Evolutionary conservation across 441 rosid species (phyloP).

Genomic region (Omphalea diandra): DNA sequence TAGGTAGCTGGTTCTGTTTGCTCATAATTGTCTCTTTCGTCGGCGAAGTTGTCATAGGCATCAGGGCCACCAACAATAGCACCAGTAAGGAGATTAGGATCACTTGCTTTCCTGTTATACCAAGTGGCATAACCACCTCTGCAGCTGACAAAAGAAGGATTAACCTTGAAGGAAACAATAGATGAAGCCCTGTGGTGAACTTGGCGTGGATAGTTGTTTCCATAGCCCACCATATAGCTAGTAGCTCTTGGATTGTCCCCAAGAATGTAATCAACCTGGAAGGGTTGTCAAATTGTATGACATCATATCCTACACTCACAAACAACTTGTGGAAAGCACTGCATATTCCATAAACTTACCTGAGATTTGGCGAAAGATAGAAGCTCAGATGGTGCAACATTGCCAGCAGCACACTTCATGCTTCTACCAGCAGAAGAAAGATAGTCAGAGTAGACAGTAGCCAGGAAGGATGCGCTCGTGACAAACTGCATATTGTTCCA

Average conservation of each 20-base stretch:
- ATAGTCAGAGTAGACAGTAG: constrained; percentile 79
- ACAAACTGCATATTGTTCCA: constrained; percentile 99
- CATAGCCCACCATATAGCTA: constrained; percentile 96
- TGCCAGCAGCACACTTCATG: constrained; percentile 64
- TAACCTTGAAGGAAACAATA: constrained; percentile 70
- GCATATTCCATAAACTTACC: constrained; percentile 32
- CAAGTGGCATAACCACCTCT: constrained; percentile 96
- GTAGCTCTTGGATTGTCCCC: constrained; percentile 98
- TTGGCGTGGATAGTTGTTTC: constrained; percentile 85
- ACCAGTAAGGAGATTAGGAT: constrained; percentile 86
- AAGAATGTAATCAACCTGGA: constrained; percentile 81
- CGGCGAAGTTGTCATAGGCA: constrained; percentile 92
- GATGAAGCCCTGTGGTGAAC: constrained; percentile 95
- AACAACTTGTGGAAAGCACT: not conserved
- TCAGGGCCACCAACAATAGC: constrained; percentile 98
- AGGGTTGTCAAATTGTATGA: not conserved
- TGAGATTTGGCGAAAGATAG: constrained; percentile 85
- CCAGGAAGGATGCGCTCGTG: constrained; percentile 76
- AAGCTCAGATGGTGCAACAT: constrained; percentile 63
- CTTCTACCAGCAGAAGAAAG: constrained; percentile 58
- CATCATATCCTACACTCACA: not conserved
- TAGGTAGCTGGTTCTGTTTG: constrained; percentile 99
- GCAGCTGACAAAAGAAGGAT: constrained; percentile 73
- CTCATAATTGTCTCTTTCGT: constrained; percentile 84
- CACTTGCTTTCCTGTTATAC: constrained; percentile 70